Base-by-base conservation (phyloP, 768 basidiomycete species). In the Pisolithus orientalis region DNA sequence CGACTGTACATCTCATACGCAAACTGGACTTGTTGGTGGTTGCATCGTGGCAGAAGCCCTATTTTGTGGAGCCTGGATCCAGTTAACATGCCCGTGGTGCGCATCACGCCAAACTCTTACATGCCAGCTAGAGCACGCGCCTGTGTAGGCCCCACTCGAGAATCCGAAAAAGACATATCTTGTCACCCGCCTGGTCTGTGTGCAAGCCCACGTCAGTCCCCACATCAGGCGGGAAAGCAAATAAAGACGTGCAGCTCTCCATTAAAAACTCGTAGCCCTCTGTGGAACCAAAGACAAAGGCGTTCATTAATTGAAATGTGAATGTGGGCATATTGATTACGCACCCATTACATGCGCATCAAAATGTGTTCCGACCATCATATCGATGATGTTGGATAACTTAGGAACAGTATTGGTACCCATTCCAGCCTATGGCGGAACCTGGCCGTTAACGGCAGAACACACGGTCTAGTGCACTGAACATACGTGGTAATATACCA, bases 101-200 rank as follows among this genome's bases (percentile, higher is more conserved):
- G 27, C 27, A 16, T 24, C 6, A 9, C 28, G n/a, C 27, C 28
- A 45, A n/a, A 45, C 16, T 14, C 77, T 63, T 52, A 79, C 86
- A 89, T 89, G 51, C 87, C 87, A 10, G 82, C 86, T 13, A 87
- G 71, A 3, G 84, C 85, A 45, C 87, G 78, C 17, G 79, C 79
- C 79, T 17, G 85, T 84, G 57, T 80, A 89, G 44, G 85, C 85
- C 14, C 87, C 87, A 51, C 89, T 73, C 3, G 87, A 89, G 65
- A 90, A 90, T 0, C 87, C 90, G n/a, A 59, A 91, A 90, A 4
- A 92, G 72, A 61, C 78, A 89, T 4, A 92, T 85, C 56, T 81
- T 84, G 65, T 91, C 88, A 0, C 83, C 84, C 16, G 75, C 74
- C 34, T 79, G 69, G 51, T 86, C 84, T 86, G 21, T 14, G 49